These are phyloP conservation scores for Coleophoma eucalyptorum DNA, from an alignment of 2,329 filamentous ascomycete genomes.

Conservation along the genomic window DNA sequence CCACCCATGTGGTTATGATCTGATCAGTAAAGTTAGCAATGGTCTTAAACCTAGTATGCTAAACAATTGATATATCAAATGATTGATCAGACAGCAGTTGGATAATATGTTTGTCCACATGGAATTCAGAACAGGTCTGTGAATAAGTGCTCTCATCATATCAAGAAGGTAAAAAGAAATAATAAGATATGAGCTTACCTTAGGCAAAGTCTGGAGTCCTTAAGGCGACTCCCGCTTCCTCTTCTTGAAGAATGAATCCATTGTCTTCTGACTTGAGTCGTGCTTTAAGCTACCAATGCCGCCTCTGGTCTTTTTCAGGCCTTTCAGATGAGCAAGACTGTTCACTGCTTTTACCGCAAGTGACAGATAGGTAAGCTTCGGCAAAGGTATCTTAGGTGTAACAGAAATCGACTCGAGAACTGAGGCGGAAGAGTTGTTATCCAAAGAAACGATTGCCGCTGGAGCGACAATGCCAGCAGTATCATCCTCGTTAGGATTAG, in stretches of 20 bases:
- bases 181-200: conserved; percentile 34
- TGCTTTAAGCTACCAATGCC: conserved; percentile 77
- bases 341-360: conserved; percentile 61
- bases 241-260: conserved; percentile 75
- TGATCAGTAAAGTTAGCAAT: background rate
- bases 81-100: conserved; percentile 76
- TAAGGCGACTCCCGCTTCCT: conserved; percentile 26
- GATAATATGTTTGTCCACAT: conserved; percentile 68
- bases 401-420: background rate
- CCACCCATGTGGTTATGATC: background rate
- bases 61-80: background rate
- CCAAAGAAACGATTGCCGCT: background rate
- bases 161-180: conserved; percentile 26
- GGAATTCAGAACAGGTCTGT: conserved; percentile 81
- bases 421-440: background rate
- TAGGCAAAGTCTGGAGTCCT: conserved; percentile 3
- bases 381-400: conserved; percentile 1
- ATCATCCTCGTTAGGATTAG: background rate
- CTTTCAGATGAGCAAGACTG: conserved; percentile 64
- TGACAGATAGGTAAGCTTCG: conserved; percentile 33
- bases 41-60: background rate
- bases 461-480: background rate
- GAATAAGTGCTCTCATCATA: conserved; percentile 70
- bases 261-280: conserved; percentile 70
- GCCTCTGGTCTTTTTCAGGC: conserved; percentile 74